phyloP scores from a whole-genome alignment of 371 early-diverging fungal species.

The Mucor velutinosus region DNA sequence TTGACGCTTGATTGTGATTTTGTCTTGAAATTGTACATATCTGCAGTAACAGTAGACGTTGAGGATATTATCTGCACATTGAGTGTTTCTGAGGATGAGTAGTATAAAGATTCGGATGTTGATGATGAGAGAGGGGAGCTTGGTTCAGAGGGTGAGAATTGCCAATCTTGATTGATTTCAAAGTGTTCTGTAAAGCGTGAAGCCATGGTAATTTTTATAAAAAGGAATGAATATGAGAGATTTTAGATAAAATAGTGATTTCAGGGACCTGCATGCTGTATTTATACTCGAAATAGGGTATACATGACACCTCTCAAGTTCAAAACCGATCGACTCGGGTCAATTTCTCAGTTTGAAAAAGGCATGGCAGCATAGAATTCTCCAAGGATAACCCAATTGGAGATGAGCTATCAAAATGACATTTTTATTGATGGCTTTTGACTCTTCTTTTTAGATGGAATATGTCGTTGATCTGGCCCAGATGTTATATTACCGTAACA shows the following conservation, averaged over 20 bases:
- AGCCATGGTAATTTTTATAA: conserved; percentile 2
- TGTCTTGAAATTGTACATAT: not conserved
- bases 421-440: not conserved
- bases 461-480: no score
- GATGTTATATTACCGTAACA: no score
- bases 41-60: not conserved
- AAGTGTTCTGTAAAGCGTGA: conserved; percentile 30
- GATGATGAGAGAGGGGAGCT: not conserved
- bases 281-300: not conserved
- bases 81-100: not conserved
- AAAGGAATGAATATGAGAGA: not conserved
- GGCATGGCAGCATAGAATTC: no score
- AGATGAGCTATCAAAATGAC: not conserved
- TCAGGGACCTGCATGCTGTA: not conserved
- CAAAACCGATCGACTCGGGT: not conserved
- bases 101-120: not conserved
- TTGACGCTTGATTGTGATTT: not conserved
- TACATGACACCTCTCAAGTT: not conserved
- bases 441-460: no score
- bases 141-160: not conserved
- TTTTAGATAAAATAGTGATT: not conserved
- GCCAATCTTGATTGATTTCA: conserved; percentile 9
- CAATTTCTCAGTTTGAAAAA: not conserved
- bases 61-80: not conserved
- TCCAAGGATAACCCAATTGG: no score